phyloP scores from a whole-genome alignment of 2,329 filamentous ascomycete genomes.

The Aspergillus terreus region DNA sequence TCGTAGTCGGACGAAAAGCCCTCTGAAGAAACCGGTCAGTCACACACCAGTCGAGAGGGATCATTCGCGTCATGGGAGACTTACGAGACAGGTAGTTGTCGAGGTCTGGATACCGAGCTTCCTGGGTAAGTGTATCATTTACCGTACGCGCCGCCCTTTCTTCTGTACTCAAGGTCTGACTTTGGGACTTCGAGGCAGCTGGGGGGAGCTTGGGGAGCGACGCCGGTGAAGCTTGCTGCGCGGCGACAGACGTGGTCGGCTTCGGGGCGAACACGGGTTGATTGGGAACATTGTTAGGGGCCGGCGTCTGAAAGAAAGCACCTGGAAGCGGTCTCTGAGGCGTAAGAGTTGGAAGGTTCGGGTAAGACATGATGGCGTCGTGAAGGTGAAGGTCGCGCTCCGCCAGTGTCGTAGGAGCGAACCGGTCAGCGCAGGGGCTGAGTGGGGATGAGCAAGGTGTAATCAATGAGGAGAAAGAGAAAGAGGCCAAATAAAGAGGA shows the following conservation, averaged over 20 bases:
- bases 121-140: slow-evolving; percentile 70
- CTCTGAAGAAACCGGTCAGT: slow-evolving; percentile 50
- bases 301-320: slow-evolving; percentile 40
- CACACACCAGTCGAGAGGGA: background rate
- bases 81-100: slow-evolving; percentile 85
- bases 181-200: slow-evolving; percentile 41
- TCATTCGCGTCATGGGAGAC: slow-evolving; percentile 33
- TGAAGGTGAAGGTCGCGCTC: slow-evolving; percentile 17
- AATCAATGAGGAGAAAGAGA: background rate
- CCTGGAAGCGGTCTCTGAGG: slow-evolving; percentile 40
- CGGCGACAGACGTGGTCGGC: slow-evolving; percentile 24
- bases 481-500: slow-evolving; percentile 5
- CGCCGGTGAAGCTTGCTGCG: slow-evolving; percentile 24
- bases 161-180: slow-evolving; percentile 61
- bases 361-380: slow-evolving; percentile 39
- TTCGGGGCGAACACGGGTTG: slow-evolving; percentile 32
- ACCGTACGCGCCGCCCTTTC: slow-evolving; percentile 79
- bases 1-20: slow-evolving; percentile 92
- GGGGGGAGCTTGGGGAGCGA: slow-evolving; percentile 34
- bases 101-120: slow-evolving; percentile 80
- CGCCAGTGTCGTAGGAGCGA: slow-evolving; percentile 17
- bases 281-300: slow-evolving; percentile 34
- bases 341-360: slow-evolving; percentile 34
- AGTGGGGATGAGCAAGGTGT: slow-evolving; percentile 9
- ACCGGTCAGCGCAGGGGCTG: slow-evolving; percentile 15